A percentile compares a stretch with the other conserved stretches of the same genome.
Evolutionary conservation across 2,329 filamentous ascomycete species (phyloP).

Genomic region (Anisogramma anomala): DNA sequence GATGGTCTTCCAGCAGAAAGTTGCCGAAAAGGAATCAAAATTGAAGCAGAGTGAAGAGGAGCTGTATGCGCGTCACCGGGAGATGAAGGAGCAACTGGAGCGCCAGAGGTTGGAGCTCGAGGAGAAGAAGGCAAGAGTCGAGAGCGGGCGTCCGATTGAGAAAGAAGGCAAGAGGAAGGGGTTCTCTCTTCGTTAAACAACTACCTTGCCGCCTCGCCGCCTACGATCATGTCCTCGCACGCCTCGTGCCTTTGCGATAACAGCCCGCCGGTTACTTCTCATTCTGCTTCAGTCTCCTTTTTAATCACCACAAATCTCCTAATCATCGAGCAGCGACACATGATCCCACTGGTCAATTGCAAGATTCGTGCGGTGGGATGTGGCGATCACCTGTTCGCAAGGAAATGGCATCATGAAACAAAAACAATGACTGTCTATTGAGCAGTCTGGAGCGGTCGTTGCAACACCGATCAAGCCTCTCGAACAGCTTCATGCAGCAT

Average conservation of each 20-base stretch:
- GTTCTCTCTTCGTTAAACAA: constrained; percentile 84
- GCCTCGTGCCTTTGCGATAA: constrained; percentile 49
- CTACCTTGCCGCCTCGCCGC: constrained; percentile 16
- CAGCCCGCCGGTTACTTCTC: constrained; percentile 43
- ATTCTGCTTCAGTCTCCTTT: constrained; percentile 30
- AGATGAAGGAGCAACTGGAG: constrained; percentile 99
- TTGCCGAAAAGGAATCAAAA: constrained; percentile 98
- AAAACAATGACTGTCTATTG: constrained; percentile 1
- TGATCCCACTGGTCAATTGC: constrained; percentile 9
- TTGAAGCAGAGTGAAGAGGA: constrained; percentile 99
- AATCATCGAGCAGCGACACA: constrained; percentile 24
- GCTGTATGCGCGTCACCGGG: constrained; percentile 90
- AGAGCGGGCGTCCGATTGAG: constrained; percentile 90
- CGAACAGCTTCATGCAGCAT: constrained; percentile 5
- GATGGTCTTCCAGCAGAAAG: constrained; percentile 99
- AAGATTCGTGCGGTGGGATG: constrained; percentile 13
- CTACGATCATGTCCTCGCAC: constrained; percentile 44
- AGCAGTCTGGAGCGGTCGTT: not conserved
- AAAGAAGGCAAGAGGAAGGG: constrained; percentile 99
- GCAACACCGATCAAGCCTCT: constrained; percentile 1
- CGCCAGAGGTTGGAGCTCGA: constrained; percentile 89
- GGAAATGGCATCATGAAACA: not conserved
- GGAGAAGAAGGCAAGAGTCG: constrained; percentile 94
- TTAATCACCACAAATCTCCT: constrained; percentile 34
- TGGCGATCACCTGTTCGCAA: constrained; percentile 14